Conservation (phyloP, 345 rosid species). For the Noccaea caerulescens region DNA sequence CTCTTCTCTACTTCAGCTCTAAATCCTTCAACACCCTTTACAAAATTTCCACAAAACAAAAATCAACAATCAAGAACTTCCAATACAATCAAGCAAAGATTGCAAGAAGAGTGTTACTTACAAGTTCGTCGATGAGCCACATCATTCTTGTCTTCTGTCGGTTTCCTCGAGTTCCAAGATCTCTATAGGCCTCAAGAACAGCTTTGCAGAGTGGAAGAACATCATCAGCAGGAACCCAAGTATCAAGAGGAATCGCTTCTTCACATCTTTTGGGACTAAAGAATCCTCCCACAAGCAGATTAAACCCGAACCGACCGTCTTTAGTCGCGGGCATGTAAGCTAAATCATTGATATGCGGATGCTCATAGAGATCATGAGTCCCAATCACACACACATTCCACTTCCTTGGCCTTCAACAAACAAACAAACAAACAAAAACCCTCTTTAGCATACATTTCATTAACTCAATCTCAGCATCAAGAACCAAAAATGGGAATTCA, state of each 20-base stretch:
- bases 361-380: constrained; percentile 93
- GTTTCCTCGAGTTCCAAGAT: constrained; percentile 89
- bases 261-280: constrained; percentile 88
- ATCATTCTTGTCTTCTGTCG: constrained; percentile 95
- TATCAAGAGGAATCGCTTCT: constrained; percentile 93
- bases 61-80: constrained; percentile 25
- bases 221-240: constrained; percentile 89
- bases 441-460: constrained; percentile 18
- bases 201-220: constrained; percentile 77
- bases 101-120: constrained; percentile 45
- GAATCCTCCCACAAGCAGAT: constrained; percentile 93
- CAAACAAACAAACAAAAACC: constrained; percentile 5
- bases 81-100: not conserved
- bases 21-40: constrained; percentile 87
- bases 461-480: not conserved
- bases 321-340: constrained; percentile 95
- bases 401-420: constrained; percentile 79
- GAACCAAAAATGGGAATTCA: no score
- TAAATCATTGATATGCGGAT: constrained; percentile 96
- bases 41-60: not conserved
- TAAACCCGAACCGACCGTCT: constrained; percentile 80
- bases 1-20: constrained; percentile 75
- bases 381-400: constrained; percentile 97
- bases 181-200: constrained; percentile 78
- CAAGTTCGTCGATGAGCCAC: constrained; percentile 98